phyloP scores from a whole-genome alignment of 306 rosid species.

The Ormosia emarginata region DNA sequence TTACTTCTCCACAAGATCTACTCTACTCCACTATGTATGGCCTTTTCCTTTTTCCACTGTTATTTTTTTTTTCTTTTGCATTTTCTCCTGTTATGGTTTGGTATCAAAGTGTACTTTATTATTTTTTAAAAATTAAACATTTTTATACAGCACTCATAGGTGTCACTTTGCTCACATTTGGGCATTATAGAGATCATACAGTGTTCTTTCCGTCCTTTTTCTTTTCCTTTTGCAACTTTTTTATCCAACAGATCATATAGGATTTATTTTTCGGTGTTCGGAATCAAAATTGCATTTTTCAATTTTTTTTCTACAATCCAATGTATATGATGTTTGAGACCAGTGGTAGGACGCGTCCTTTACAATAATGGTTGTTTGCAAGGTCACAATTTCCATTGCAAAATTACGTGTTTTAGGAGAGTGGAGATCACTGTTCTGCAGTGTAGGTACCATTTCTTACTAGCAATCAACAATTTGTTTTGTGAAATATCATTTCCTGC shows the following conservation, averaged over 20 bases:
- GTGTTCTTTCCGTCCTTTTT: constrained; percentile 18
- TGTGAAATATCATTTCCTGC: constrained; percentile 2
- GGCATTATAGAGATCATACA: constrained; percentile 34
- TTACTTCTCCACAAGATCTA: constrained; percentile 76
- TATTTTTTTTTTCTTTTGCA: background rate
- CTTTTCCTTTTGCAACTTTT: constrained; percentile 2
- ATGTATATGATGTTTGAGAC: constrained; percentile 29
- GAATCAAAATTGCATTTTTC: constrained; percentile 28
- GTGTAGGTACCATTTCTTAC: constrained; percentile 8
- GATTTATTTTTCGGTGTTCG: constrained; percentile 22
- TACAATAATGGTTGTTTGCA: constrained; percentile 35
- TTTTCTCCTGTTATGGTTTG: constrained; percentile 36
- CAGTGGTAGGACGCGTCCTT: constrained; percentile 35
- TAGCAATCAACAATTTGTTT: background rate
- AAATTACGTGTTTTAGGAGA: constrained; percentile 3
- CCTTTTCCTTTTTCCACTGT: constrained; percentile 32
- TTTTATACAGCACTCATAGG: constrained; percentile 19
- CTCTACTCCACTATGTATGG: constrained; percentile 64
- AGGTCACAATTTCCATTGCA: constrained; percentile 35
- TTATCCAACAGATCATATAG: constrained; percentile 3
- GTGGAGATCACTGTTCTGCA: background rate
- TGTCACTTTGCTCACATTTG: constrained; percentile 45
- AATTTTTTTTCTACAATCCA: constrained; percentile 21
- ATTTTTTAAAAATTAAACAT: constrained; percentile 5
- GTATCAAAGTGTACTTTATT: constrained; percentile 44